Percentiles rank a stretch among this genome's conserved stretches.
Conservation (phyloP, 345 rosid genomes). For the Kandelia obovata region DNA sequence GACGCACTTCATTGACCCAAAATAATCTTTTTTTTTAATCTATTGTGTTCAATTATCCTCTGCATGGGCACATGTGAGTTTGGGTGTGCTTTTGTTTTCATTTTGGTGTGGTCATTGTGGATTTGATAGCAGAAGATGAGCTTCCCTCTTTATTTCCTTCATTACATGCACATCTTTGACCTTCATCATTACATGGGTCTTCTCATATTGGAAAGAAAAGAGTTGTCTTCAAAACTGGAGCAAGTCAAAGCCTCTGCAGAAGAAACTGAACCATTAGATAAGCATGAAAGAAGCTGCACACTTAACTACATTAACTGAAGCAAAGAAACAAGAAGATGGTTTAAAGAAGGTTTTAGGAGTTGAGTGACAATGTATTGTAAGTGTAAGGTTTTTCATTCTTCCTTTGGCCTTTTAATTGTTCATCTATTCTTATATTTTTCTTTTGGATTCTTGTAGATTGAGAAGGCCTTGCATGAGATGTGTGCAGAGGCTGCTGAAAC, state of each 20-base stretch:
- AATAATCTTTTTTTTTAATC: no score
- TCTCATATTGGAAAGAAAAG: constrained; percentile 70
- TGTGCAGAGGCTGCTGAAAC: constrained; percentile 87
- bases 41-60: no score
- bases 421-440: constrained; percentile 5
- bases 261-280: constrained; percentile 50
- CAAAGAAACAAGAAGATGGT: constrained; percentile 71
- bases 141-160: neutral
- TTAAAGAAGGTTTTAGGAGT: constrained; percentile 77
- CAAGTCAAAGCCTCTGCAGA: constrained; percentile 64
- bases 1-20: no score
- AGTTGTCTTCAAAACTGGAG: constrained; percentile 53
- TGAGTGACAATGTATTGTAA: constrained; percentile 80
- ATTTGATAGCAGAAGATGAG: no score
- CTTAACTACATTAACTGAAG: constrained; percentile 61
- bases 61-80: no score
- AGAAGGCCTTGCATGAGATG: constrained; percentile 90
- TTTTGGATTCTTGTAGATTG: constrained; percentile 51
- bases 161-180: constrained; percentile 61
- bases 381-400: constrained; percentile 49
- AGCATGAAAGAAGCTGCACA: constrained; percentile 61
- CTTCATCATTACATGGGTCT: constrained; percentile 95
- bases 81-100: no score
- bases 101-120: no score
- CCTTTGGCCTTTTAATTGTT: neutral